Conservation (phyloP, 345 rosid species). For the Gossypium australe region DNA sequence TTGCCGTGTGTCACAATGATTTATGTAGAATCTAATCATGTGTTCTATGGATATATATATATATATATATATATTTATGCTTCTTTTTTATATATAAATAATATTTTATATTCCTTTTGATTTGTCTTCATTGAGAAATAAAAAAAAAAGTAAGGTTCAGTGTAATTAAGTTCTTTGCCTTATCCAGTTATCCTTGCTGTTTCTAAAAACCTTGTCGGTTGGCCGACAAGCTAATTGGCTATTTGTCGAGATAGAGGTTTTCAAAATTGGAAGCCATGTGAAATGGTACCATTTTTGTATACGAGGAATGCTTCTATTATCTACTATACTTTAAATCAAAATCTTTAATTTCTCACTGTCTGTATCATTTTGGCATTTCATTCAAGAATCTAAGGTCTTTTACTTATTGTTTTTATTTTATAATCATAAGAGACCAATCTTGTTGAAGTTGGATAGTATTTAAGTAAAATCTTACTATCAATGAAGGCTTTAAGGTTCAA, state of each 20-base stretch:
- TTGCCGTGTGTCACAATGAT: constrained; percentile 18
- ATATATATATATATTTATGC: too few relatives aligned
- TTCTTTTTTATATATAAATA: too few relatives aligned
- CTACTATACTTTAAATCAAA: too few relatives aligned
- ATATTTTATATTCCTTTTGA: constrained; percentile 2
- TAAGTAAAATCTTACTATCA: too few relatives aligned
- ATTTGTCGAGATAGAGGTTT: background rate
- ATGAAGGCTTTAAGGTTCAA: too few relatives aligned
- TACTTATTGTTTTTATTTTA: too few relatives aligned
- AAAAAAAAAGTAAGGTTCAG: constrained; percentile 18
- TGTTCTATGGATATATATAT: constrained; percentile 23
- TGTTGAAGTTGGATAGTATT: too few relatives aligned
- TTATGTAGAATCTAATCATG: constrained; percentile 26
- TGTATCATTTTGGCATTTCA: too few relatives aligned
- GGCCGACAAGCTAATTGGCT: background rate
- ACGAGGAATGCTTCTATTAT: background rate
- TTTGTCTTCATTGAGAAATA: constrained; percentile 4
- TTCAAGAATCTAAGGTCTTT: too few relatives aligned
- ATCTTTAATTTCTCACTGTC: too few relatives aligned
- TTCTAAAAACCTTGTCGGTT: background rate
- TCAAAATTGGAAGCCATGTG: constrained; percentile 1
- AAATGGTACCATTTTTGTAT: background rate
- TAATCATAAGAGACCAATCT: too few relatives aligned
- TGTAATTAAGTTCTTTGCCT: constrained; percentile 31
- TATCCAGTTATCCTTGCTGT: background rate